Evolutionary conservation across 176 grass and related monocot species (phyloP).

Genomic region (Musa acuminata): DNA sequence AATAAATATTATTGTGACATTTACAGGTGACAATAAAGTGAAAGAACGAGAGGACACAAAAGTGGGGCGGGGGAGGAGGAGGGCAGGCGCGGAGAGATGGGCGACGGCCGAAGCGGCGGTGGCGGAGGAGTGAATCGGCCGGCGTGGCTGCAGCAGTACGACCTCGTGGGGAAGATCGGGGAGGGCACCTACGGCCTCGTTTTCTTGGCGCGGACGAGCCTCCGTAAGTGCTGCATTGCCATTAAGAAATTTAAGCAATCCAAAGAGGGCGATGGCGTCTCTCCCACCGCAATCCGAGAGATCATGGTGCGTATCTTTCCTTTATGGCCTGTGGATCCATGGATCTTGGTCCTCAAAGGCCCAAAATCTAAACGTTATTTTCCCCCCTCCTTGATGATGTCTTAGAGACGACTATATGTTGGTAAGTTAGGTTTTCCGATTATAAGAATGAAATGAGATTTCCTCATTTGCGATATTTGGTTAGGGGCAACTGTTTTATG

Average conservation of each 20-base stretch:
- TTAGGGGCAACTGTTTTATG: neutral
- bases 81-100: slow-evolving; percentile 34
- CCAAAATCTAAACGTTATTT: neutral
- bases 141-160: slow-evolving; percentile 94
- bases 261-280: slow-evolving; percentile 54
- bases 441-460: neutral
- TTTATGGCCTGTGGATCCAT: neutral
- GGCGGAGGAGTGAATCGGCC: slow-evolving; percentile 41
- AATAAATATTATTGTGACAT: too few relatives aligned
- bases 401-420: neutral
- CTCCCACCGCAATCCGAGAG: slow-evolving; percentile 94
- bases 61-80: neutral
- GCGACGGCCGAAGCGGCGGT: slow-evolving; percentile 56
- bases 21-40: too few relatives aligned
- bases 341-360: neutral
- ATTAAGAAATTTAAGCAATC: slow-evolving; percentile 99
- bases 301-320: slow-evolving; percentile 53
- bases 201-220: slow-evolving; percentile 73
- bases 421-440: neutral
- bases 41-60: neutral
- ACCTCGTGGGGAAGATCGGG: slow-evolving; percentile 91
- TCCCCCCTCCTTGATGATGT: neutral
- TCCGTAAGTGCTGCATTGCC: slow-evolving; percentile 75
- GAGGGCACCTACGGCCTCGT: slow-evolving; percentile 99
- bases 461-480: neutral